Base-by-base conservation (phyloP, 345 rosid species). In the Ceriops tagal region DNA sequence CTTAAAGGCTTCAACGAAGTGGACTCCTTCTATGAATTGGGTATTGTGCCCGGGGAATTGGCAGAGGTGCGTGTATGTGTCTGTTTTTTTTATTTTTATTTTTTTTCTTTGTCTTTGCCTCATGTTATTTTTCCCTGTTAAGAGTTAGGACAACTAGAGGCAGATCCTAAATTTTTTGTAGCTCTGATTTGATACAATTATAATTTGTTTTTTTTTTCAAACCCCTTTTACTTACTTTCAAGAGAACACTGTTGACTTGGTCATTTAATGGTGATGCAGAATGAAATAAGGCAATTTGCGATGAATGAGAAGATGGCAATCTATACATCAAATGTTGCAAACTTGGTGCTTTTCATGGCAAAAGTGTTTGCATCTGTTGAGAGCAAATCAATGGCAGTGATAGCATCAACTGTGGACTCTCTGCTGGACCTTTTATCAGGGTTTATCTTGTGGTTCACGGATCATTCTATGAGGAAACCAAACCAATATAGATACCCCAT, bases 391-490 rank as follows among this genome's bases (percentile, higher is more conserved):
- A 58, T 79, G 75, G 87, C 83, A 24, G 81, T 84, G 7, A 81
- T 81, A 9, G 85, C 85, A 27, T 84, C 87, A 6, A 74, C 82
- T 0, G 53, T 79, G 35, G 87, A 81, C 61, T 83, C 85, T 16
- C 70, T 83, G 5, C 26, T 83, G 70, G 87, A 70, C 57, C 73
- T 84, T 19, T 67, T 81, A 15, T 79, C 85, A 1, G 87, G 87
- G 13, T 81, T 81, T 52, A 79, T 84, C 39, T 51, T 84, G 47
- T 84, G 87, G 87, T 81, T 79, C 39, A 84, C 87, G 52, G 75
- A 65, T 65, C 6, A 72, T 59, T 66, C 83, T 0, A 84, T 84
- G 87, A 70, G 73, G 52, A 74, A 69, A 16, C 77, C 79, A 3
- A 84, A 84, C 65, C 82, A 65, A 9, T 71, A 79, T 28, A 63